Evolutionary conservation across 2,329 filamentous ascomycete genomes (phyloP).

Genomic region (Cladosporium sp.): DNA sequence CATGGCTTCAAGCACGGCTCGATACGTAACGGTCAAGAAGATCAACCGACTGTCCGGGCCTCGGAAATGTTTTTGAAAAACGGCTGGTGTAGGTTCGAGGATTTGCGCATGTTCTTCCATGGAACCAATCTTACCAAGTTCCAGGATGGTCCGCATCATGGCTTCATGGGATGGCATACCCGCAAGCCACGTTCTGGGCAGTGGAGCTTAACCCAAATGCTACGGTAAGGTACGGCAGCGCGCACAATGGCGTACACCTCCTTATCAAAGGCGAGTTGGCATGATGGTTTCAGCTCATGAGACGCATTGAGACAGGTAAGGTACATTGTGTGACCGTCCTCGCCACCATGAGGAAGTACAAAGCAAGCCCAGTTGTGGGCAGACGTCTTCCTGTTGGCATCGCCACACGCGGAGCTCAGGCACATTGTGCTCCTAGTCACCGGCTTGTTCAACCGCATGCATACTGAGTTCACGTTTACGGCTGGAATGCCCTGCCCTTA

Average conservation of each 20-base stretch:
- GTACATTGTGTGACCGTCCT: background rate
- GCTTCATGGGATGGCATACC: background rate
- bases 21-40: background rate
- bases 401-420: background rate
- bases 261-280: background rate
- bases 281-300: background rate
- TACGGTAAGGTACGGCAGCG: background rate
- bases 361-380: background rate
- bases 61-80: background rate
- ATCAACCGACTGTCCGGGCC: background rate
- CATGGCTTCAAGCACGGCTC: background rate
- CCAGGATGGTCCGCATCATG: background rate
- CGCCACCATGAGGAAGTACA: background rate
- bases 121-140: background rate
- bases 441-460: background rate
- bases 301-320: background rate
- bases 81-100: background rate
- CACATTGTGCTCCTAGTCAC: background rate
- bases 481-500: background rate
- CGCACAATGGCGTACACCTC: background rate
- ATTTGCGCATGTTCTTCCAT: background rate
- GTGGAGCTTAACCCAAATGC: background rate
- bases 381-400: background rate
- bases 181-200: background rate
- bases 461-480: background rate